These are phyloP conservation scores for Camelina sativa DNA, from an alignment of 345 rosid genomes.

Conservation along the genomic window DNA sequence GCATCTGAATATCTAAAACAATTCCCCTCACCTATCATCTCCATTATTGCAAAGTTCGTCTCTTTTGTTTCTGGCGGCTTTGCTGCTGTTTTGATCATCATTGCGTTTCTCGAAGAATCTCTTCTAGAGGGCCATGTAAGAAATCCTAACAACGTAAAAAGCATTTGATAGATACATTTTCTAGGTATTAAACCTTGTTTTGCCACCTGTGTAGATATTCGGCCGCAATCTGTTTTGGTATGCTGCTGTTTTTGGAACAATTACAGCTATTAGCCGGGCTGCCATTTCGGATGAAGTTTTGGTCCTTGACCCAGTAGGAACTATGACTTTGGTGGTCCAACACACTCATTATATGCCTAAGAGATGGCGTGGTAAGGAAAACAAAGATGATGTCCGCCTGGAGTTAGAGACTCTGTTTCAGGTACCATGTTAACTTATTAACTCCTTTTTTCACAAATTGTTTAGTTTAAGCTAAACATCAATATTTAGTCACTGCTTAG, in stretches of 20 bases:
- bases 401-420: constrained; percentile 95
- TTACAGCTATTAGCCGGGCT: constrained; percentile 96
- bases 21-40: constrained; percentile 90
- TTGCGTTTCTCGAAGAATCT: constrained; percentile 98
- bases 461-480: neutral
- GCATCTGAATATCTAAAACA: constrained; percentile 92
- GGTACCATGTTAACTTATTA: constrained; percentile 51
- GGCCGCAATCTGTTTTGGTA: constrained; percentile 99
- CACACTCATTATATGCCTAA: constrained; percentile 98
- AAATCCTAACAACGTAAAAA: neutral
- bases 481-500: neutral
- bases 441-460: neutral
- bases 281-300: constrained; percentile 84
- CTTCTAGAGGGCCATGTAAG: constrained; percentile 96
- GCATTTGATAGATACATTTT: neutral
- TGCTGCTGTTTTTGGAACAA: constrained; percentile 97
- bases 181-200: constrained; percentile 25
- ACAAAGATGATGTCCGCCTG: constrained; percentile 69
- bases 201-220: constrained; percentile 69
- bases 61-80: constrained; percentile 98
- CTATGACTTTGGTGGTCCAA: constrained; percentile 87
- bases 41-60: constrained; percentile 87
- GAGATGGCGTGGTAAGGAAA: constrained; percentile 94
- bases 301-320: constrained; percentile 90
- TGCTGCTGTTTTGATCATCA: constrained; percentile 92